These are phyloP conservation scores for Fraxinus sp. DNA, from an alignment of 305 asterid genomes.

Conservation along the genomic window DNA sequence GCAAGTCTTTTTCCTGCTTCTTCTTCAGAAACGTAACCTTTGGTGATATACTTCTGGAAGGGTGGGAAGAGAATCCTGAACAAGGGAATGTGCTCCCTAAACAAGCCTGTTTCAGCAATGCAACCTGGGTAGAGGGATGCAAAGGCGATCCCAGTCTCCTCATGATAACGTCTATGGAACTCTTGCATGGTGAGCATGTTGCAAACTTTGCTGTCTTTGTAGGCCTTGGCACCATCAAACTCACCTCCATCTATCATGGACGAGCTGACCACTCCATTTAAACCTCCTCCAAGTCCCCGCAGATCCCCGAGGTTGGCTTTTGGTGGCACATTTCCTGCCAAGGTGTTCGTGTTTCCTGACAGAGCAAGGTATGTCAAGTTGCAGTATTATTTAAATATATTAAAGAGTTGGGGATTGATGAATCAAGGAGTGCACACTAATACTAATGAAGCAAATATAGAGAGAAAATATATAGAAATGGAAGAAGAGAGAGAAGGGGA, in stretches of 20 bases:
- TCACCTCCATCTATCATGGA: slow-evolving; percentile 98
- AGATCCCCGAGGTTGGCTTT: slow-evolving; percentile 91
- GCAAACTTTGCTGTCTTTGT: slow-evolving; percentile 96
- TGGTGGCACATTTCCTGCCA: slow-evolving; percentile 98
- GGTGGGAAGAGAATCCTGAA: slow-evolving; percentile 90
- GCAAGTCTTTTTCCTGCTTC: slow-evolving; percentile 94
- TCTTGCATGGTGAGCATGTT: slow-evolving; percentile 97
- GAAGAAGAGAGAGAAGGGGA: neutral
- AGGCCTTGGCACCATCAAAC: slow-evolving; percentile 93
- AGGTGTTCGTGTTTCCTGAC: slow-evolving; percentile 88
- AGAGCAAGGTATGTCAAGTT: slow-evolving; percentile 4
- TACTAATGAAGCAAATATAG: neutral
- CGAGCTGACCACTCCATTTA: slow-evolving; percentile 65
- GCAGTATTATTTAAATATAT: neutral
- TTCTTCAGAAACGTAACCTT: slow-evolving; percentile 85
- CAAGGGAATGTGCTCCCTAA: slow-evolving; percentile 85
- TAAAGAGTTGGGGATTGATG: neutral
- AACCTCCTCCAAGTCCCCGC: slow-evolving; percentile 79
- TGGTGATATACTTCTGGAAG: slow-evolving; percentile 86
- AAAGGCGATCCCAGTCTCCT: slow-evolving; percentile 72
- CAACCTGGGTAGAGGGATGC: slow-evolving; percentile 97
- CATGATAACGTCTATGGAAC: slow-evolving; percentile 76
- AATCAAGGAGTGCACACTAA: neutral
- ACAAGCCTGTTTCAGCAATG: slow-evolving; percentile 85
- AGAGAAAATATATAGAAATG: neutral